Base-by-base conservation (phyloP, 805 yeast species). In the Pichia membranifaciens region DNA sequence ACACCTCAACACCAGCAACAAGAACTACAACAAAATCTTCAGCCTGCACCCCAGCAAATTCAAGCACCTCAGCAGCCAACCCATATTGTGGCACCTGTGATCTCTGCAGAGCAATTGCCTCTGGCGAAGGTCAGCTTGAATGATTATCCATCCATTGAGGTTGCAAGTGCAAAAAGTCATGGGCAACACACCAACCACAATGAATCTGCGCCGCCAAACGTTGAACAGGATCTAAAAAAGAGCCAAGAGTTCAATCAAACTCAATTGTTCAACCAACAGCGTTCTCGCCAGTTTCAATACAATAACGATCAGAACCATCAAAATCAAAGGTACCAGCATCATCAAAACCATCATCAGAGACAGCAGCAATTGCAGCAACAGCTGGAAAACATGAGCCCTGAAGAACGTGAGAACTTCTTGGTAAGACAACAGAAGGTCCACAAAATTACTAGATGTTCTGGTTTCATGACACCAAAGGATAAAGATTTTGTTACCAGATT, bases 381-480 rank as follows among this genome's bases (percentile, higher is more conserved):
- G 25, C 50, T 64, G 44, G 67, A 68, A 56, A 73, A 72, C 25
- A 67, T 83, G 58, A 71, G 84, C 37, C 86, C 85, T 7, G 91
- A 84, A 58, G 90, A 85, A 60, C 82, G 82, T 62, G 82, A 78
- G 53, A 75, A 79, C 55, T 71, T 81, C 47, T 75, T 80, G 47
- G 71, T 70, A 41, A 82, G 93, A 69, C 87, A 82, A 54, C 82
- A 81, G 50, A 84, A 86, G 62, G 89, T 84, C 43, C 75, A 81
- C 41, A 75, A 84, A 53, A 86, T 88, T 58, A 74, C 85, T 61
- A 81, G 79, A 59, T 87, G 83, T 69, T 85, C 93, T 25, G 97
- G 97, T 53, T 79, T 93, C 53, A 93, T 93, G 99, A 87, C 89
- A 58, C 96, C 96, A 49, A 86, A 91, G 70, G 99, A 93, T 66